Conservation (phyloP, 257 asterid species). For the Primulina tabacum region DNA sequence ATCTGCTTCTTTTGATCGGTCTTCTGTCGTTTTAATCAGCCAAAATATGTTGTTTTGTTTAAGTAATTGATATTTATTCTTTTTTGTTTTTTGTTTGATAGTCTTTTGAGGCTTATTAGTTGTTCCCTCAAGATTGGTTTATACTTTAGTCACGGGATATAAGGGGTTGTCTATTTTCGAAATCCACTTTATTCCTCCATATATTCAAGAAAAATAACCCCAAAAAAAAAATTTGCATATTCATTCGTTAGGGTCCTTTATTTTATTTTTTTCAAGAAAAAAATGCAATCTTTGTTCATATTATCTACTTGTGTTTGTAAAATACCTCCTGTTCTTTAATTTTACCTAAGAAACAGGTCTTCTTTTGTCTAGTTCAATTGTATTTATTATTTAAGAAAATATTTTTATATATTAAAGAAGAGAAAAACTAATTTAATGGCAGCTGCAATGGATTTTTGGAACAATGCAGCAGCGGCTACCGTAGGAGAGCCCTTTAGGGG, state of each 20-base stretch:
- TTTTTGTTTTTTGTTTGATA: neutral
- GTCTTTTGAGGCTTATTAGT: slow-evolving; percentile 53
- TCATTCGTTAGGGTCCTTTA: no score
- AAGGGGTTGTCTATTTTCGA: slow-evolving; percentile 65
- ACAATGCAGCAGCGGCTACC: slow-evolving; percentile 1
- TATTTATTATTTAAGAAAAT: neutral
- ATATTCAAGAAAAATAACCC: no score
- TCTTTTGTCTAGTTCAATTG: slow-evolving; percentile 10
- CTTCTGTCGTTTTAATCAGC: neutral
- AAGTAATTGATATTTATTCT: neutral
- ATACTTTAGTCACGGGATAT: slow-evolving; percentile 23
- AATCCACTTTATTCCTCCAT: slow-evolving; percentile 36
- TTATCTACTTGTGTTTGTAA: neutral
- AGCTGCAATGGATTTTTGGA: slow-evolving; percentile 28
- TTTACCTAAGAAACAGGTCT: slow-evolving; percentile 60
- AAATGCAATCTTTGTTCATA: no score
- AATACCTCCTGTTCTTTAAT: slow-evolving; percentile 48
- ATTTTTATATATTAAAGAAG: neutral
- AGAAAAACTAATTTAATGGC: neutral
- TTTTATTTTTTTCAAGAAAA: no score
- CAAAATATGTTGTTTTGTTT: no score
- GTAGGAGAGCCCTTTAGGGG: slow-evolving; percentile 46
- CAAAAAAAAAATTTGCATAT: no score
- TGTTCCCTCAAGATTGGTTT: slow-evolving; percentile 42
- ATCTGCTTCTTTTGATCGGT: slow-evolving; percentile 27